Base-by-base conservation (phyloP, 139 green algal genomes). In the Marvania coccoides region DNA sequence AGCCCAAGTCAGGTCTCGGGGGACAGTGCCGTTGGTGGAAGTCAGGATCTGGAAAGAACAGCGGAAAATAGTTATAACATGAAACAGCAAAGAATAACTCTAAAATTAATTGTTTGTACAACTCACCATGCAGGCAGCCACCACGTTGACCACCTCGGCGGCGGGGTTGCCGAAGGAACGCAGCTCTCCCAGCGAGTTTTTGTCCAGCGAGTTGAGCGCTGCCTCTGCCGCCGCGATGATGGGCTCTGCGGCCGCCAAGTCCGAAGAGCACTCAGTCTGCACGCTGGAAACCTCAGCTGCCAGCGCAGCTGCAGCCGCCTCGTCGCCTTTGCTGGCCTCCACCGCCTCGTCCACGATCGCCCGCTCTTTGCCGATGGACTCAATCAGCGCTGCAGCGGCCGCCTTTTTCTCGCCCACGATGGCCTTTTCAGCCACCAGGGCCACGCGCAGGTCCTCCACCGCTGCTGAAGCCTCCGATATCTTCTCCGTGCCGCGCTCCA, bases 381-480 rank as follows among this genome's bases (percentile, higher is more conserved):
- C 87, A 51, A 97, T 96, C 19, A 97, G 81, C 56, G 80, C 83
- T 6, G 38, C 39, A 0, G 91, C 96, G 62, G 84, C 73, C 4
- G 78, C 74, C 74, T 94, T 91, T 78, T 95, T 95, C 80, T 96
- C 84, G 63, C 90, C 90, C 23, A 96, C 89, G 38, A 97, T 85
- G 31, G 90, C 81, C 54, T 84, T 80, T 75, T 97, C 90, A 57
- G 91, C 73, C 65, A 88, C 82, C 26, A 97, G 69, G 3, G 77
- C 80, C 12, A 69, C 71, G 69, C 93, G 88, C 70, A 97, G 75
- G 56, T 93, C 87, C 6, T 84, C 86, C n/a, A 97, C 91, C 69
- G 59, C 60, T 5, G 2, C 4, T 4, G 58, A 59, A 3, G 69
- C 69, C 36, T 67, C 36, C 38, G 10, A 73, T 26, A 68, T 68